Evolutionary conservation across 2,329 filamentous ascomycete species (phyloP), one percentile per base, ranked within the genome.

Genomic region (Cercospora sesami): DNA sequence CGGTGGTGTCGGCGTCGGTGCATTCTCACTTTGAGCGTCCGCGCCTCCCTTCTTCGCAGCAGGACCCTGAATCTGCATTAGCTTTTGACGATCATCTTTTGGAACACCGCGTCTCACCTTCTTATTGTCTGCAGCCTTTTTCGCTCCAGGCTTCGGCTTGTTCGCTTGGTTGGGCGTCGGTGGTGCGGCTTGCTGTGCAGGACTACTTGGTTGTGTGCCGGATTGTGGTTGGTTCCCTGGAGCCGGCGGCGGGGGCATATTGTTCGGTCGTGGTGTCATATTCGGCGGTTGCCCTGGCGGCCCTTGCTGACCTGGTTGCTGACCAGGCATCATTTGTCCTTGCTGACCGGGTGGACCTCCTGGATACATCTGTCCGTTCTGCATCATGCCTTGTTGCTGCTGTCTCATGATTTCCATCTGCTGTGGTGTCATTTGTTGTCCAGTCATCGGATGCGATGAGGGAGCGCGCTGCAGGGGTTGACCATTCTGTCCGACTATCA

Each of bases 141-240:
- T 94, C 79, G 68, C 69, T 72, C 92, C 93, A 1, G 91, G 90
- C 36, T 87, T 89, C 4, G 90, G 80, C 82, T 94, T 94, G 76
- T 89, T 90, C 1, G 83, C 79, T 76, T 92, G 90, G 62, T 87
- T 89, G 1, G 92, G 92, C 4, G 92, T 95, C 1, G 91, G 91
- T 0, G 92, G 91, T 39, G 90, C 90, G 57, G 81, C 77, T 28
- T 79, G 78, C 69, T 81, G 80, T 39, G 80, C 79, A 18, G 83
- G 83, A 67, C 83, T 84, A 61, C 83, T 83, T 16, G 81, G 81
- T 63, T 84, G 80, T 10, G 82, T 81, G 30, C 81, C 74, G 39
- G 75, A 77, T 21, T 78, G 76, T 61, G 80, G 79, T 61, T 80
- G 79, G 31, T 78, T 73, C n/a, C 80, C 76, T 2, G 80, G 80